A percentile compares a stretch with the other conserved stretches of the same genome.
Conservation (phyloP, 2,329 filamentous ascomycete species). For the Macrophomina phaseolina region DNA sequence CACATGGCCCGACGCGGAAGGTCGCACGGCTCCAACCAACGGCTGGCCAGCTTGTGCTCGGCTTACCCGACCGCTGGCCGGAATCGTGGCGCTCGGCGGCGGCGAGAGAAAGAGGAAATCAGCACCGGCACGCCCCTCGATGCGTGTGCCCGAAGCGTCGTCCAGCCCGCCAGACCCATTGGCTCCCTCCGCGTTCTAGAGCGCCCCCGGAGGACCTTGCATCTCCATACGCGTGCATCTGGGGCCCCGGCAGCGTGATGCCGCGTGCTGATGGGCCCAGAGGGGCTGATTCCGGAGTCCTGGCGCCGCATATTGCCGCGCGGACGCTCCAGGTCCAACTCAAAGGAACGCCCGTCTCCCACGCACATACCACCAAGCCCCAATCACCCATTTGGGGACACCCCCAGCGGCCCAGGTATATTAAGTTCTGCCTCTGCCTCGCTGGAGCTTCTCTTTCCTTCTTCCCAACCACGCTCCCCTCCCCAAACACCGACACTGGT, state of each 20-base stretch:
- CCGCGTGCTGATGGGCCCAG: background rate
- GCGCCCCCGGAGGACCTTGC: background rate
- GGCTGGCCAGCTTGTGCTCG: background rate
- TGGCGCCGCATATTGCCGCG: conserved; percentile 9
- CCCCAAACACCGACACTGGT: background rate
- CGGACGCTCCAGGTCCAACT: background rate
- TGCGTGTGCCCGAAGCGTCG: background rate
- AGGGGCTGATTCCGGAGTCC: background rate
- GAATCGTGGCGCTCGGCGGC: conserved; percentile 17
- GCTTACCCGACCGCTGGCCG: conserved; percentile 10
- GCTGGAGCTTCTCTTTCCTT: background rate
- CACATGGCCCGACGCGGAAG: conserved; percentile 24
- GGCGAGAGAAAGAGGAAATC: conserved; percentile 9
- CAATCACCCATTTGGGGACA: background rate
- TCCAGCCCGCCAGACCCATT: background rate
- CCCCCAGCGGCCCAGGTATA: background rate
- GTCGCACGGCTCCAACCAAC: conserved; percentile 18
- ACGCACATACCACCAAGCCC: background rate
- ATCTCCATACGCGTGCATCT: conserved; percentile 6
- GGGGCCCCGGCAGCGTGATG: background rate
- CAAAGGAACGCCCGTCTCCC: background rate
- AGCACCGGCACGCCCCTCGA: background rate
- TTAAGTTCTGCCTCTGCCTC: background rate
- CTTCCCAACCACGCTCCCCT: background rate
- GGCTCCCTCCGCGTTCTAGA: conserved; percentile 14